These are phyloP conservation scores for Talaromyces sp. DNA, from an alignment of 2,329 filamentous ascomycete species.

Conservation along the genomic window DNA sequence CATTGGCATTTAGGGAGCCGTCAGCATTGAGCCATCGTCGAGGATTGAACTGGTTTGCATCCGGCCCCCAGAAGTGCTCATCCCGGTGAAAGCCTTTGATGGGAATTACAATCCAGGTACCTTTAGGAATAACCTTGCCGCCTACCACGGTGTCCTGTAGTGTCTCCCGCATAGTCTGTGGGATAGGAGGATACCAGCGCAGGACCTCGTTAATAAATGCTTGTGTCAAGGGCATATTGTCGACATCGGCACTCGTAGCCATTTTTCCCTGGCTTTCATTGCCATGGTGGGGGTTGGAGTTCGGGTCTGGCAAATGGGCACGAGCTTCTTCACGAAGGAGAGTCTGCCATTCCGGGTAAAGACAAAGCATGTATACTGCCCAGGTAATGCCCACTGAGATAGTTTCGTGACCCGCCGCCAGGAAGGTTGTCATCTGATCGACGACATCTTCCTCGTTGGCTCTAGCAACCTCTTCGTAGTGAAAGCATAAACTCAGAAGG, in stretches of 20 bases:
- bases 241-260: not conserved
- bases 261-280: not conserved
- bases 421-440: slow-evolving; percentile 5
- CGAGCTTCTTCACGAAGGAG: slow-evolving; percentile 25
- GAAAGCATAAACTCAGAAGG: slow-evolving; percentile 2
- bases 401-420: slow-evolving; percentile 23
- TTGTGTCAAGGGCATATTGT: slow-evolving; percentile 7
- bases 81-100: slow-evolving; percentile 2
- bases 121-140: slow-evolving; percentile 3
- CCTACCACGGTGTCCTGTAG: not conserved
- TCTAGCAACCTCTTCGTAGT: not conserved
- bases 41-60: slow-evolving; percentile 6
- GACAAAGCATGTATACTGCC: slow-evolving; percentile 25
- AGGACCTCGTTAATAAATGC: slow-evolving; percentile 14
- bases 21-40: slow-evolving; percentile 7
- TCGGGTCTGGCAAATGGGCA: slow-evolving; percentile 18
- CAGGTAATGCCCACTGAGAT: slow-evolving; percentile 27
- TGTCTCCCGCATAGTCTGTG: slow-evolving; percentile 1
- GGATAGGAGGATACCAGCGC: slow-evolving; percentile 10
- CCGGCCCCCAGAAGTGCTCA: slow-evolving; percentile 1
- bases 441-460: slow-evolving; percentile 1
- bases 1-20: not conserved
- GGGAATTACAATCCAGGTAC: not conserved
- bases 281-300: slow-evolving; percentile 36
- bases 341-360: slow-evolving; percentile 24